Base-by-base conservation (phyloP, 2,329 filamentous ascomycete species). In the Colletotrichum noveboracense region DNA sequence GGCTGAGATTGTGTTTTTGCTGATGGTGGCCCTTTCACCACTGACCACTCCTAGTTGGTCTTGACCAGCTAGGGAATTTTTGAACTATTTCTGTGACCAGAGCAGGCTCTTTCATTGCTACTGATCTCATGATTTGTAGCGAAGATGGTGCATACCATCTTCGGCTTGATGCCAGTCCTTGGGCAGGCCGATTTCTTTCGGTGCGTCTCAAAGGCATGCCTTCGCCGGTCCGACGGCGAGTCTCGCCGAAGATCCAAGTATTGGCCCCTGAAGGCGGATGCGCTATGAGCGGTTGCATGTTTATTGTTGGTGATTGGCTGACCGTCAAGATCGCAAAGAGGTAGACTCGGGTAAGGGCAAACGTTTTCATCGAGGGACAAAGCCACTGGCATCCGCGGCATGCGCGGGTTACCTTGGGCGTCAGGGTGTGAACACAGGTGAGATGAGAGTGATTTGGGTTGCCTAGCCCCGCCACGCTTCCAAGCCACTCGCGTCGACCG, bases 1-100 rank as follows among this genome's bases (percentile, higher is more conserved):
- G 92, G 95, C 94, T 91, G 94, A 95, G 93, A 91, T 91, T 90
- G 91, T 91, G 90, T 94, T 94, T 94, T 95, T 95, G 93, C 93
- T 95, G 94, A 93, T 94, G 94, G 93, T 94, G 94, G 94, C 94
- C 93, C 94, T 94, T 88, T 89, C 88, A 89, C 91, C 94, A 21
- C 32, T 30, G 93, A 94, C 93, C 89, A 89, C 93, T 95, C 88
- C 88, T 89, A 86, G 80, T 90, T 90, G 91, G 92, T 90, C 90
- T 89, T 88, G 87, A 90, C 88, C 90, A 90, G 91, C 87, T 87
- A 89, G 89, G 93, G 93, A 95, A 95, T 95, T 93, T 95, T 95
- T 95, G 93, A 87, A 90, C 88, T 80, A 10, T 14, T 52, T 28
- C 24, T 73, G 82, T 12, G 3, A 32, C 18, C 58, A 61, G 28